Base-by-base conservation (phyloP, 2,329 filamentous ascomycete genomes). In the Cercospora janseana region DNA sequence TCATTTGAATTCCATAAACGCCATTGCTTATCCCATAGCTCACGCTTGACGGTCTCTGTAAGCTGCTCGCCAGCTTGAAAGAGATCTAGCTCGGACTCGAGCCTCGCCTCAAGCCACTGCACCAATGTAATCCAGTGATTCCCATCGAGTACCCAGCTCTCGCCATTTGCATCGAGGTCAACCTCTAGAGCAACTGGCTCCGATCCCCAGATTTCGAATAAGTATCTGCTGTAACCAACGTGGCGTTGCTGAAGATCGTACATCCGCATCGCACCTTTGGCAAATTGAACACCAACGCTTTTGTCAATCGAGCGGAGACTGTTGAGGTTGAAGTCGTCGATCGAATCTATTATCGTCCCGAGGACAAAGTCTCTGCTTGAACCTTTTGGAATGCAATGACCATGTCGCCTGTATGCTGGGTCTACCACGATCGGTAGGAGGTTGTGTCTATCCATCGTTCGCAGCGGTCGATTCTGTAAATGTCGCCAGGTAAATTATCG, bases 1-100 rank as follows among this genome's bases (percentile, higher is more conserved):
- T 28, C 16, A 20, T 52, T 49, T 12, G 32, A 10, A 13, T 6
- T 41, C 45, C 51, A 57, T 40, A 49, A 49, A 7, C 38, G 21
- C 55, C 55, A 57, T 32, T 57, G 55, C 23, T 32, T 46, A 13
- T 54, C 40, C 41, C 35, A 38, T 6, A 44, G 28, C 4, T 20
- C 8, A 15, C 13, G 28, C 13, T 34, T 34, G 31, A 16, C 13
- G 12, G 18, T 23, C 18, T 34, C 21, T 40, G 12, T 15, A n/a
- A n/a, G n/a, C n/a, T n/a, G 31, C 31, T 34, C 31, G 8, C 4
- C 4, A 9, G 15, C 31, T 4, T 34, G 8, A n/a, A n/a, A 34
- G 6, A 15, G 4, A 13, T n/a, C 20, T n/a, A 10, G 13, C 10
- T 15, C 10, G 13, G 31, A 3, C 13, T 10, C n/a, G 31, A 15